Conservation (phyloP, 768 basidiomycete species). For the Trametes villosa region DNA sequence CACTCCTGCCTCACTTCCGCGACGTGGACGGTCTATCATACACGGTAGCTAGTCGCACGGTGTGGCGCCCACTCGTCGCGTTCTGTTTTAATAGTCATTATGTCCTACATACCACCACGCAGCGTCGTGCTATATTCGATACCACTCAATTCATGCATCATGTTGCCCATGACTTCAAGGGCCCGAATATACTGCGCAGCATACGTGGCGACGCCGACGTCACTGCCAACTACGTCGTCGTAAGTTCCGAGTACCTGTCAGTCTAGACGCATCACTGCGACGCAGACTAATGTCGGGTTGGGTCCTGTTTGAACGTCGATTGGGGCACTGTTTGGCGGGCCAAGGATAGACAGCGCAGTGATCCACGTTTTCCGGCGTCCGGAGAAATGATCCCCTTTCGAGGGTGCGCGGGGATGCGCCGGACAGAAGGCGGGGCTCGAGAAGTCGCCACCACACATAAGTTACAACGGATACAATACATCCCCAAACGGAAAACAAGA, state of each 20-base stretch:
- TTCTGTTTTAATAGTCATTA: conserved; percentile 10
- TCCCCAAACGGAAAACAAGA: conserved; percentile 6
- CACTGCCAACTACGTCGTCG: too few relatives aligned
- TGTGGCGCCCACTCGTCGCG: conserved; percentile 16
- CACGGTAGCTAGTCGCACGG: conserved; percentile 11
- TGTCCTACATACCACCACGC: conserved; percentile 7
- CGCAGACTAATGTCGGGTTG: not conserved
- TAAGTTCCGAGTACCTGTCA: too few relatives aligned
- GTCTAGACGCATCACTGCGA: not conserved
- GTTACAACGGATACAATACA: not conserved
- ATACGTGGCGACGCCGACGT: too few relatives aligned
- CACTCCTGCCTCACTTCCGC: not conserved
- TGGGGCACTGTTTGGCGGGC: not conserved
- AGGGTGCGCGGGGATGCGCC: too few relatives aligned
- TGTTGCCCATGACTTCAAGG: conserved; percentile 5
- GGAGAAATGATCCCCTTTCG: conserved; percentile 18
- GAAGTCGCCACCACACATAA: not conserved
- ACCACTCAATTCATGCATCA: conserved; percentile 12
- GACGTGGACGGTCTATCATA: conserved; percentile 23
- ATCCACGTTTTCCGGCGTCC: conserved; percentile 19
- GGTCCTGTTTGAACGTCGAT: not conserved
- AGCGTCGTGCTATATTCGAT: conserved; percentile 3
- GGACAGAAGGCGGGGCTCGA: too few relatives aligned
- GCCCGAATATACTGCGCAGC: not conserved
- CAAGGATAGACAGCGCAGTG: conserved; percentile 15